Evolutionary conservation across 2,329 filamentous ascomycete genomes (phyloP), one percentile per base, ranked within the genome.

Genomic region (Phyllosticta capitalensis): DNA sequence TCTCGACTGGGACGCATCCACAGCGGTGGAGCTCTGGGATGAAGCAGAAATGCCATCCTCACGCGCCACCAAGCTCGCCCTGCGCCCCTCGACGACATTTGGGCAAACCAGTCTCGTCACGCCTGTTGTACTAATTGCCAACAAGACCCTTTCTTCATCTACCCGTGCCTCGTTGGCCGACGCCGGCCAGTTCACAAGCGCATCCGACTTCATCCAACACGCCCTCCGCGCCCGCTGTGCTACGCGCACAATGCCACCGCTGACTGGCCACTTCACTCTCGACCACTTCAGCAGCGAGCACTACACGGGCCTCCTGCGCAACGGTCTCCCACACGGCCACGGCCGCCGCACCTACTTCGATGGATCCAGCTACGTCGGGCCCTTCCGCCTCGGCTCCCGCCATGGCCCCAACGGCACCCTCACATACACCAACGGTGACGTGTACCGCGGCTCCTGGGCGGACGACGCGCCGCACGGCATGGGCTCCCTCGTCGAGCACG

Each of bases 401-500:
- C 77, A 82, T 48, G 83, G 83, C 20, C 73, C 78, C 56, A 14
- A 14, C 30, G 83, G 83, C 55, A 74, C 74, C 12, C 81, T 85
- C 75, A 79, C 77, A 5, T 85, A 83, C 68, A 77, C 79, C 24
- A 83, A 95, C 72, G 84, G 83, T 62, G 84, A 84, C 56, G 81
- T 87, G 61, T 84, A 80, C 65, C 72, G 74, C 19, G 77, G 78
- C 50, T 68, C 87, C 59, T 82, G 85, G 69, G 75, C 74, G 38
- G 85, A 90, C 62, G 88, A 90, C 64, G 78, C 80, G 64, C 79
- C 83, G 59, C 79, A 84, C 63, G 83, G 83, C 3, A 77, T 81
- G 22, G 83, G 83, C 28, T 81, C 78, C 1, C 81, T 80, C 61
- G 73, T 81, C 30, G 81, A 84, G 64, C 75, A 75, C 30, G 74